Percentiles rank a stretch among this genome's conserved stretches.
Conservation (phyloP, 805 yeast genomes). For the Torulaspora quercuum region DNA sequence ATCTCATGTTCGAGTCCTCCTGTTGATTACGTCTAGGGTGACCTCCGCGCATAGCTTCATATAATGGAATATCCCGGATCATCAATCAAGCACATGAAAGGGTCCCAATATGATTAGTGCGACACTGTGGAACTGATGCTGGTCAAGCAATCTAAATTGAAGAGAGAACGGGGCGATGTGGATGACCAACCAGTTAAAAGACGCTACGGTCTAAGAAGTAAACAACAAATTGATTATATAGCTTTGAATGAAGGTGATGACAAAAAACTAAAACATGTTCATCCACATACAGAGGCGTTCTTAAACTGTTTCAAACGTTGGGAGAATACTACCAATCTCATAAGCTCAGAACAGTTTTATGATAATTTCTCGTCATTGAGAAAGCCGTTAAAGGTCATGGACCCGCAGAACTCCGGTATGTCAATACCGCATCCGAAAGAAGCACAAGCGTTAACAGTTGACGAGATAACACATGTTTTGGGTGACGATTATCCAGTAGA, state of each 20-base stretch:
- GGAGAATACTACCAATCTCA: conserved; percentile 20
- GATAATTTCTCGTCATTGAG: conserved; percentile 20
- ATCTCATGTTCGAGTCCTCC: too few relatives aligned
- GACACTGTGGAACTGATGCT: too few relatives aligned
- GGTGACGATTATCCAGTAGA: conserved; percentile 66
- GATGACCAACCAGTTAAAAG: too few relatives aligned
- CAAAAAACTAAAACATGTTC: conserved; percentile 51
- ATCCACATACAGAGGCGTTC: conserved; percentile 48
- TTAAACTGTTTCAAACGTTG: conserved; percentile 22
- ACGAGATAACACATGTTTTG: conserved; percentile 40
- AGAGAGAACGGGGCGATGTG: too few relatives aligned
- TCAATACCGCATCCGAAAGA: conserved; percentile 16
- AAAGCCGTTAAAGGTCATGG: conserved; percentile 22
- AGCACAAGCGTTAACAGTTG: conserved; percentile 25
- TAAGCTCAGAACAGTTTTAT: conserved; percentile 17
- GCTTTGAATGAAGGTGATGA: conserved; percentile 74
- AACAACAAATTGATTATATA: conserved; percentile 64
- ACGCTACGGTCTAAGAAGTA: conserved; percentile 54
- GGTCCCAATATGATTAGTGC: too few relatives aligned
- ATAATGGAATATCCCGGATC: too few relatives aligned
- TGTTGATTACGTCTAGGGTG: too few relatives aligned
- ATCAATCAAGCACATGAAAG: too few relatives aligned
- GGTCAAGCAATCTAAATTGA: too few relatives aligned
- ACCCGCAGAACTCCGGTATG: conserved; percentile 27
- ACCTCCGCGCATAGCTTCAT: too few relatives aligned